Base-by-base conservation (phyloP, 352 stramenopile species). In the Thalassiosira sp. region DNA sequence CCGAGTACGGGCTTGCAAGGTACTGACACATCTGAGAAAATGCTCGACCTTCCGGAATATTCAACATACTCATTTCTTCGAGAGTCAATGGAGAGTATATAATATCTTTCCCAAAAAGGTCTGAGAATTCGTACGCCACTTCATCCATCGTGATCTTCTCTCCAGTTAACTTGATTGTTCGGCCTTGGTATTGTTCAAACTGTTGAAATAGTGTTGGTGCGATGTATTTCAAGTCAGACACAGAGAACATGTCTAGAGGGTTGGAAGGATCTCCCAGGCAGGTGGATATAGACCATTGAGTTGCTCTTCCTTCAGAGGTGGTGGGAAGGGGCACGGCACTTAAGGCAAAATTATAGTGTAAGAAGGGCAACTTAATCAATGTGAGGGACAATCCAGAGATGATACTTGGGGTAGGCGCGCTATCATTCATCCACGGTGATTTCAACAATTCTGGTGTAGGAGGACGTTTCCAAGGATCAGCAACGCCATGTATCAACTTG, bases 11-110 rank as follows among this genome's bases (percentile, higher is more conserved):
- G 48, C 66, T 58, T 24, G 51, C 67, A 22, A 87, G 71, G 68
- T 75, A 89, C 20, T 83, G 71, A 79, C 74, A 89, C 82, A 89
- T 89, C 77, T 89, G 82, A 6, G 70, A 74, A 49, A 87, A 81
- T 3, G 65, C 62, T 25, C 53, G 28, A n/a, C 69, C 82, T 20
- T 61, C 51, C 1, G 74, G 59, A 54, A 86, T 76, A 16, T 73
- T 54, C 16, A 89, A 43, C 20, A 33, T n/a, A 3, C 57, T 64
- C 45, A 89, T 72, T 76, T 89, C 82, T 27, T 73, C 53, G 1
- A 73, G 58, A 8, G 78, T 72, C 15, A 89, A 57, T 24, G 82
- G 82, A 57, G 84, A 82, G 72, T 86, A 89, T 70, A 89, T 78
- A 20, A 89, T 71, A 76, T 86, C 74, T 63, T 89, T 89, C 20